Evolutionary conservation across 2,329 filamentous ascomycete genomes (phyloP).

Genomic region (Fusarium sp.): DNA sequence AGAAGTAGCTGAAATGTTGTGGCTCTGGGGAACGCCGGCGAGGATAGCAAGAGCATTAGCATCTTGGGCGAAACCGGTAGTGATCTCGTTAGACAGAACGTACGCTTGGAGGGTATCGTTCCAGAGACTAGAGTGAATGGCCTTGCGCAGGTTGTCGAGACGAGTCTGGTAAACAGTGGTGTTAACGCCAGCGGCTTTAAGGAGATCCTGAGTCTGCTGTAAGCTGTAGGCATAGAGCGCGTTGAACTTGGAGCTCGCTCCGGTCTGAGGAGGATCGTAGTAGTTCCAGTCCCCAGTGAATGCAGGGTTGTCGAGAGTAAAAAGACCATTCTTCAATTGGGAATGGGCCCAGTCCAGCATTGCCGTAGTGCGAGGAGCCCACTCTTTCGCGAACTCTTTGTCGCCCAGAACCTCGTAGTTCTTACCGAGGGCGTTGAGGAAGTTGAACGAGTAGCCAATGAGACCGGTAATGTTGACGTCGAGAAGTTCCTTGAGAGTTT

Average conservation of each 20-base stretch:
- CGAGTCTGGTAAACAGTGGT: background rate
- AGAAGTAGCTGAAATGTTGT: background rate
- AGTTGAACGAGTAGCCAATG: background rate
- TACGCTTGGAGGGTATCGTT: background rate
- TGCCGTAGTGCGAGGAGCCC: background rate
- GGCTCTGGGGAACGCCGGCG: background rate
- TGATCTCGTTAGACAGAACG: background rate
- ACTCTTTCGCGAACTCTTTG: rapidly evolving
- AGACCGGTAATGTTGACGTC: background rate
- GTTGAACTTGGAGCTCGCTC: background rate
- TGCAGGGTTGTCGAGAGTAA: background rate
- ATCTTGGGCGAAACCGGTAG: background rate
- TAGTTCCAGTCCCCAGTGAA: conserved; percentile 5
- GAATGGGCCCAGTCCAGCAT: conserved; percentile 3
- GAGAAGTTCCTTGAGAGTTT: rapidly evolving
- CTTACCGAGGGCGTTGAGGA: background rate
- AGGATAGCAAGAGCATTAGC: background rate
- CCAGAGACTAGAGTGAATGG: background rate
- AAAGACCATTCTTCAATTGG: background rate
- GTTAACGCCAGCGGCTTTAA: background rate
- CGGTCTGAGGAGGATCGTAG: background rate
- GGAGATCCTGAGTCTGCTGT: background rate
- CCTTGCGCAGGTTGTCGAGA: background rate
- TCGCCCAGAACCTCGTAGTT: background rate
- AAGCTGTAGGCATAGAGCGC: background rate